Conservation (phyloP, 1,139 yeast genomes). For the Geotrichum phurueaensis region DNA sequence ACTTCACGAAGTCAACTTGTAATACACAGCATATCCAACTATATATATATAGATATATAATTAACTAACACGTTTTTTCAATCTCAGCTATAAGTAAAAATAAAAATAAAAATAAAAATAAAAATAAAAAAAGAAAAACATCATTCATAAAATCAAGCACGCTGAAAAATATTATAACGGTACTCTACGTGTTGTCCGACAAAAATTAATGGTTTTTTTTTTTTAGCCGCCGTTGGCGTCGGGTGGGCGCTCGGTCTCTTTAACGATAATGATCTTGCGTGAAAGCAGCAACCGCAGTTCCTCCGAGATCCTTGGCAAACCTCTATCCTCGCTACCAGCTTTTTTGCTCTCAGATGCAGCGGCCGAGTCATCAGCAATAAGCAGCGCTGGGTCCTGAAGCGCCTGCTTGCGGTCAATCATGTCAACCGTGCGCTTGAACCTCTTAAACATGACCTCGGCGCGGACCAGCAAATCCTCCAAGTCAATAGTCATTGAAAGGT, state of each 20-base stretch:
- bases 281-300: slow-evolving; percentile 58
- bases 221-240: slow-evolving; percentile 37
- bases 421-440: slow-evolving; percentile 72
- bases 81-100: not conserved
- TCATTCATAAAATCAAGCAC: not conserved
- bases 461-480: slow-evolving; percentile 69
- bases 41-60: too few relatives aligned
- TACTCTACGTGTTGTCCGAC: not conserved
- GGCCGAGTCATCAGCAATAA: slow-evolving; percentile 17
- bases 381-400: slow-evolving; percentile 24
- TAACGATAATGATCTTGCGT: slow-evolving; percentile 55
- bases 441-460: slow-evolving; percentile 72
- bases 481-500: slow-evolving; percentile 69
- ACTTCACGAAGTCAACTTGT: not conserved
- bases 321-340: slow-evolving; percentile 12
- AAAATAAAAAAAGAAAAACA: not conserved
- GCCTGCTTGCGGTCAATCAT: slow-evolving; percentile 60
- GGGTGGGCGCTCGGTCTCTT: slow-evolving; percentile 46
- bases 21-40: not conserved
- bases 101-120: not conserved
- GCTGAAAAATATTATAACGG: not conserved
- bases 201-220: not conserved
- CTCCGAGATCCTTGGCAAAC: slow-evolving; percentile 39
- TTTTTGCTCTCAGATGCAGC: slow-evolving; percentile 15
- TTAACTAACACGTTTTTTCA: not conserved